These are phyloP conservation scores for Prunus fruticosa DNA, from an alignment of 306 rosid species.

Conservation along the genomic window DNA sequence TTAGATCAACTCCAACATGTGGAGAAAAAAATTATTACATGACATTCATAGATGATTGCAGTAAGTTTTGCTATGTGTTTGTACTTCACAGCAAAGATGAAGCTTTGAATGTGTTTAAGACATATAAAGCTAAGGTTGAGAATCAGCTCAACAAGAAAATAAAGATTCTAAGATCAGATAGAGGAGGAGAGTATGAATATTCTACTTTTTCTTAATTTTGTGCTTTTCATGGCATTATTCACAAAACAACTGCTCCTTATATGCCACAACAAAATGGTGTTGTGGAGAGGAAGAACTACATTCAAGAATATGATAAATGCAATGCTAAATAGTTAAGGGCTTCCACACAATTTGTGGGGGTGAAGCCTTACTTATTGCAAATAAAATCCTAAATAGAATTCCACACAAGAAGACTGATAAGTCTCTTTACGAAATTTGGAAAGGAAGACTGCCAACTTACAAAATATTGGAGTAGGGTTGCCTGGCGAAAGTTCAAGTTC, in stretches of 20 bases:
- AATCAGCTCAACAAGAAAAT: neutral
- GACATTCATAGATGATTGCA: neutral
- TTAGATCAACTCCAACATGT: neutral
- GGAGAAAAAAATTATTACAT: neutral
- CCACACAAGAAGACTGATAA: too few relatives aligned
- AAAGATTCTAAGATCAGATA: neutral
- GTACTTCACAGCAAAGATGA: neutral
- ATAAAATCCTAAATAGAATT: too few relatives aligned
- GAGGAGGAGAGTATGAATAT: neutral
- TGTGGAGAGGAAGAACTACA: neutral
- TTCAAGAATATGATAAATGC: neutral
- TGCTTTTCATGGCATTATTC: neutral
- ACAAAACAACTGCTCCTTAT: neutral
- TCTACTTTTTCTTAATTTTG: neutral
- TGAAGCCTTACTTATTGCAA: too few relatives aligned
- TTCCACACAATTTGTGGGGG: too few relatives aligned
- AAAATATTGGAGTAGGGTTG: too few relatives aligned
- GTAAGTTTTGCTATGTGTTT: neutral
- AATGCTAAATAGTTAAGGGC: neutral
- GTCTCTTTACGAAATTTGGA: too few relatives aligned
- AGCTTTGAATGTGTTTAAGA: neutral
- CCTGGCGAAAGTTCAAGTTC: too few relatives aligned
- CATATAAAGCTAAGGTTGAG: too few relatives aligned
- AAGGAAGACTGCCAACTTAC: too few relatives aligned
- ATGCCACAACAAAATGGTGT: neutral